Evolutionary conservation across 805 yeast genomes (phyloP).

Genomic region (Myxozyma sirexii): DNA sequence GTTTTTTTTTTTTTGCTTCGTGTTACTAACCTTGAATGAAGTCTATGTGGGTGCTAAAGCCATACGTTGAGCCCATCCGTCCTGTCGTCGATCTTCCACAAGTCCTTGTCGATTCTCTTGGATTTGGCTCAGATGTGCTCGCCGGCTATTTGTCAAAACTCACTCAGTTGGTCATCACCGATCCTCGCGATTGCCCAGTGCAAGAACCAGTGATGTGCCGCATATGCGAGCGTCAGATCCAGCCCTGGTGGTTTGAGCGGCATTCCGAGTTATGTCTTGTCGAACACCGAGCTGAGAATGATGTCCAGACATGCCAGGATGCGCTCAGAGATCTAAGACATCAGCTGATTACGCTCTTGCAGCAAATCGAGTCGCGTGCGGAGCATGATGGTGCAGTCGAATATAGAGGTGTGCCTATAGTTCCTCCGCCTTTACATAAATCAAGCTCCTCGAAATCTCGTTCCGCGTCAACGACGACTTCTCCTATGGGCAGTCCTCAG

Average conservation of each 20-base stretch:
- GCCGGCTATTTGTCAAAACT: conserved; percentile 69
- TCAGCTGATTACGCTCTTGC: conserved; percentile 23
- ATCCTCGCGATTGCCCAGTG: conserved; percentile 47
- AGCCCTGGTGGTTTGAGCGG: conserved; percentile 93
- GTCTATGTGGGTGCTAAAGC: conserved; percentile 91
- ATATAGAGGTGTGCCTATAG: conserved; percentile 27
- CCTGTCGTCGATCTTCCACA: conserved; percentile 70
- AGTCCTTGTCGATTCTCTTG: conserved; percentile 70
- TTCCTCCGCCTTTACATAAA: conserved; percentile 12
- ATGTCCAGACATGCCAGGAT: conserved; percentile 75
- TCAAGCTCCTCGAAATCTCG: neutral
- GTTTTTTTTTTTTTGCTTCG: neutral
- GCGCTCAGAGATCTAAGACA: conserved; percentile 66
- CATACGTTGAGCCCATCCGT: conserved; percentile 64
- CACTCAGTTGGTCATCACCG: conserved; percentile 63
- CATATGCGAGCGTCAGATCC: conserved; percentile 88
- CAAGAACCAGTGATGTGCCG: conserved; percentile 64
- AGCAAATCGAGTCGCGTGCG: conserved; percentile 24
- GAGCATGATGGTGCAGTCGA: conserved; percentile 20
- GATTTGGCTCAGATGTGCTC: conserved; percentile 86
- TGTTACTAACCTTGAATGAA: conserved; percentile 18
- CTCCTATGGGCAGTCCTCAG: conserved; percentile 2
- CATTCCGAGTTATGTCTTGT: conserved; percentile 86
- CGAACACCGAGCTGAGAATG: conserved; percentile 81
- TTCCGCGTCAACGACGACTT: neutral